A percentile compares a stretch with the other conserved stretches of the same genome.
phyloP scores from a whole-genome alignment of 1,139 yeast species.

The Hansenula lynferdii region DNA sequence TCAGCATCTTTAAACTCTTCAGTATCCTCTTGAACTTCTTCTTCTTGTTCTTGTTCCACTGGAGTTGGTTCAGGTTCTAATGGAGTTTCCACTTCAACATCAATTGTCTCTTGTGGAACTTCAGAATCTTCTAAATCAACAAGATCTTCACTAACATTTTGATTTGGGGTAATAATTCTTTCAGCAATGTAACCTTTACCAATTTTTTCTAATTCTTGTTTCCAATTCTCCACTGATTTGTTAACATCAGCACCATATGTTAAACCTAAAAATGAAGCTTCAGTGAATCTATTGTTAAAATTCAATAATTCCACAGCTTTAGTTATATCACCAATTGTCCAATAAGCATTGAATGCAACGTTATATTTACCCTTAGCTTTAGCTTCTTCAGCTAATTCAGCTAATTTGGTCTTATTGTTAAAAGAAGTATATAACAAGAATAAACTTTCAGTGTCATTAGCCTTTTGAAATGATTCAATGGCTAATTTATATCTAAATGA shows the following conservation, averaged over 20 bases:
- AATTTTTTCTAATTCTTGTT: constrained; percentile 41
- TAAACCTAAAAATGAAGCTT: constrained; percentile 77
- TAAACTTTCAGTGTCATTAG: constrained; percentile 78
- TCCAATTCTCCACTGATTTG: constrained; percentile 61
- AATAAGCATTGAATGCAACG: constrained; percentile 87
- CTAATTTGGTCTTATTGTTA: constrained; percentile 59
- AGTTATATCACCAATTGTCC: constrained; percentile 73
- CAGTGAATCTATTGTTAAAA: constrained; percentile 69
- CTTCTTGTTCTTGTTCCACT: constrained; percentile 13
- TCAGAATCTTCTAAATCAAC: too few species aligned
- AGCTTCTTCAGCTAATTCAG: constrained; percentile 59
- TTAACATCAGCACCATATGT: constrained; percentile 62
- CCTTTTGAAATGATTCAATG: constrained; percentile 71
- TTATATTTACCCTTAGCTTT: constrained; percentile 73
- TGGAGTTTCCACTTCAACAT: constrained; percentile 22
- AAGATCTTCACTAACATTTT: too few species aligned
- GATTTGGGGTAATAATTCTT: constrained; percentile 40
- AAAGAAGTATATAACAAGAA: constrained; percentile 80
- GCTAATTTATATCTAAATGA: constrained; percentile 83
- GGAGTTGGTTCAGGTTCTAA: constrained; percentile 13
- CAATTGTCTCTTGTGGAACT: constrained; percentile 35
- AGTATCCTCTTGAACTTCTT: constrained; percentile 12
- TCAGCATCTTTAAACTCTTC: constrained; percentile 21
- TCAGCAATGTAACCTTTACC: constrained; percentile 60
- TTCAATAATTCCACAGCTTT: constrained; percentile 64